These are phyloP conservation scores for Lyophyllum atratum DNA, from an alignment of 768 basidiomycete species.

Conservation along the genomic window DNA sequence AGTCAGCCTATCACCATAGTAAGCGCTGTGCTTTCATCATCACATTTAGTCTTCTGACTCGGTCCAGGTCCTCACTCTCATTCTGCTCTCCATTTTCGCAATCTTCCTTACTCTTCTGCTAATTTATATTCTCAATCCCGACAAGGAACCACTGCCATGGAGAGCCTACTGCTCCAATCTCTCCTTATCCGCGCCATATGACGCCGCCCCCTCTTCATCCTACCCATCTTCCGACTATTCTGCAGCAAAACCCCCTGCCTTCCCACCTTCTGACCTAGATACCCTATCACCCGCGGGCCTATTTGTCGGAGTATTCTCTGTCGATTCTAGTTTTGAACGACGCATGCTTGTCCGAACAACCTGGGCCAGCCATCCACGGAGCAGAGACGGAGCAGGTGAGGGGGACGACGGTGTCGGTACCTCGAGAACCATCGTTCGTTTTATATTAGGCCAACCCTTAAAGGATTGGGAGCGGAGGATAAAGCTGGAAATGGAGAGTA, in stretches of 20 bases:
- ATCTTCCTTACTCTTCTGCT: constrained; percentile 83
- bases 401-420: constrained; percentile 76
- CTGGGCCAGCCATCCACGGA: constrained; percentile 84
- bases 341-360: constrained; percentile 86
- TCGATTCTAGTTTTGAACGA: constrained; percentile 82
- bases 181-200: constrained; percentile 41
- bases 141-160: constrained; percentile 95
- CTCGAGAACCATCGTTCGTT: constrained; percentile 83
- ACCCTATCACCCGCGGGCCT: constrained; percentile 80
- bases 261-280: constrained; percentile 77
- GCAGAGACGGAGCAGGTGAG: constrained; percentile 69
- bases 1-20: constrained; percentile 82
- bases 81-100: constrained; percentile 80
- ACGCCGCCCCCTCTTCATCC: constrained; percentile 37
- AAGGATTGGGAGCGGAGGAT: constrained; percentile 79
- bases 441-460: constrained; percentile 84
- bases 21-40: constrained; percentile 30
- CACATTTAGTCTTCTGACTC: constrained; percentile 2
- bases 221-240: constrained; percentile 29
- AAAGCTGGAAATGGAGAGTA: constrained; percentile 89
- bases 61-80: constrained; percentile 64
- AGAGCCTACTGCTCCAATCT: constrained; percentile 87
- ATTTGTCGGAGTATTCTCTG: constrained; percentile 88
- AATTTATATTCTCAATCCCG: constrained; percentile 93
- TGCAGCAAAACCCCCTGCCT: constrained; percentile 41